These are phyloP conservation scores for Cetraspora pellucida DNA, from an alignment of 192 early-diverging fungal genomes.

Conservation along the genomic window DNA sequence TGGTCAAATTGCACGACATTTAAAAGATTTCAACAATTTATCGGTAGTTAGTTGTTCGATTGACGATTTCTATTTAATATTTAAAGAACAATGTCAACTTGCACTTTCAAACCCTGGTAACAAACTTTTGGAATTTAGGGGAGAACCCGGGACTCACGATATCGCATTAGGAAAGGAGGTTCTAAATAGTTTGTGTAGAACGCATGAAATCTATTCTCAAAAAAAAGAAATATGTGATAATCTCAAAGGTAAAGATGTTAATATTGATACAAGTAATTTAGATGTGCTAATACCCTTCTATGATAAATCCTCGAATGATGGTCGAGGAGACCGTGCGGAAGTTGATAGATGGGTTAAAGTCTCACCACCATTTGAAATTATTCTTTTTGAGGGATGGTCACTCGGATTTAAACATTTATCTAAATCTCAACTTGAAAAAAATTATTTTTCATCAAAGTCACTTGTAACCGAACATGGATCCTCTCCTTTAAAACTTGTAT, in stretches of 20 bases:
- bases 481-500: conserved; percentile 31
- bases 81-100: conserved; percentile 62
- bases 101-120: conserved; percentile 55
- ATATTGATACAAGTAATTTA: background rate
- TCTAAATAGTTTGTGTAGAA: conserved; percentile 49
- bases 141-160: conserved; percentile 92
- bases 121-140: conserved; percentile 77
- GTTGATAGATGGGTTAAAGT: conserved; percentile 59
- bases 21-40: conserved; percentile 58
- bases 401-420: conserved; percentile 78
- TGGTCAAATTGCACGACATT: conserved; percentile 30
- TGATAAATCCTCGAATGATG: conserved; percentile 76
- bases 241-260: background rate
- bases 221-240: background rate
- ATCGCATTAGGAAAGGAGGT: conserved; percentile 60
- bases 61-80: conserved; percentile 87
- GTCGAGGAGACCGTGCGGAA: conserved; percentile 77
- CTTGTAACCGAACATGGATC: no score
- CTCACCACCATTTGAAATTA: conserved; percentile 65
- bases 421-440: conserved; percentile 25
- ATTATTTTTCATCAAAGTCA: conserved; percentile 30
- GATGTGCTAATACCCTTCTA: conserved; percentile 64
- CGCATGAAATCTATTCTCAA: conserved; percentile 27
- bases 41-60: conserved; percentile 66
- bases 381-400: conserved; percentile 94